Evolutionary conservation across 257 asterid species (phyloP).

Genomic region (Scutellaria galericulata): DNA sequence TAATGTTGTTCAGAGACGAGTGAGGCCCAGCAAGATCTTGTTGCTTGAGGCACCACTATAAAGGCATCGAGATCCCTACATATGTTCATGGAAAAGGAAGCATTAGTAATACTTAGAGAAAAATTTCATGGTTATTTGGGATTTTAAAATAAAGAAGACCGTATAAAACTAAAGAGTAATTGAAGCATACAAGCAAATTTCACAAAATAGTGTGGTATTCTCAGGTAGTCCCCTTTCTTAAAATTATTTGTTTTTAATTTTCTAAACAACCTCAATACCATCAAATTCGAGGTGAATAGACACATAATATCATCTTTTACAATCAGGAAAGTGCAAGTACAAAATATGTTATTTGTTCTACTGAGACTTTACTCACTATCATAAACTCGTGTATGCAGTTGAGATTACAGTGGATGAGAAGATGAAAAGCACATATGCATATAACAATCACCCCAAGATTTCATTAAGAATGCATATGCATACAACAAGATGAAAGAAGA

Average conservation of each 20-base stretch:
- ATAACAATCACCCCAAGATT: background rate
- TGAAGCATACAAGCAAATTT: slow-evolving; percentile 1
- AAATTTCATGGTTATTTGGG: background rate
- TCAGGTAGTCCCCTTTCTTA: background rate
- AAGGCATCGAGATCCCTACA: too few relatives aligned
- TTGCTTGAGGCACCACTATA: too few relatives aligned
- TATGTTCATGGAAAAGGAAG: too few relatives aligned
- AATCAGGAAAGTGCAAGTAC: background rate
- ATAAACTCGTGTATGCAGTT: background rate
- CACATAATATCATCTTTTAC: background rate
- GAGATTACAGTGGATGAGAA: background rate
- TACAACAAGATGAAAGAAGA: background rate
- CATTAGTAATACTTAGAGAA: too few relatives aligned
- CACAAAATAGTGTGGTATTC: slow-evolving; percentile 1
- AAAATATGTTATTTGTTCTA: background rate
- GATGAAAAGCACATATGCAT: background rate
- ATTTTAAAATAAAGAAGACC: background rate
- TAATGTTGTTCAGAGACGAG: too few relatives aligned
- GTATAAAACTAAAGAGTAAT: too few relatives aligned
- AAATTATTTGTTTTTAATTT: background rate
- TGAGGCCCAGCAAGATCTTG: too few relatives aligned
- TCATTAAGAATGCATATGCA: too few relatives aligned
- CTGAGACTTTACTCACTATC: background rate
- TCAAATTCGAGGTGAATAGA: background rate
- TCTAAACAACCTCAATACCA: background rate